Conservation (phyloP, 495 filamentous ascomycete genomes). For the Xylaria castorea region DNA sequence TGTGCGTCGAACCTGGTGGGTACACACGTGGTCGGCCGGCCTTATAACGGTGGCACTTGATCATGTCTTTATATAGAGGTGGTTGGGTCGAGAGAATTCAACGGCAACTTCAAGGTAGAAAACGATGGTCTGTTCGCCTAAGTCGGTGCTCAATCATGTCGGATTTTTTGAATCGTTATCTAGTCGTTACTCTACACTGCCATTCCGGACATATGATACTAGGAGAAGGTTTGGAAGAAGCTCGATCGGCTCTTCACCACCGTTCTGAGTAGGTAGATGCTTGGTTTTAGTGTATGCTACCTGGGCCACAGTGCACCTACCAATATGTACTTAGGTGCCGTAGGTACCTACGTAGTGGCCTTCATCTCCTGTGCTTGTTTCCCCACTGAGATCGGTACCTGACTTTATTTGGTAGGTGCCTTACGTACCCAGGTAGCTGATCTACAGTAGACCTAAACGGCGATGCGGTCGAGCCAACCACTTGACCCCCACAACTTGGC, state of each 20-base stretch:
- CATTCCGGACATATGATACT: not conserved
- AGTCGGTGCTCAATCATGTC: not conserved
- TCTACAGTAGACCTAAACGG: not conserved
- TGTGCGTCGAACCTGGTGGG: not conserved
- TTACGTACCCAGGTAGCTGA: constrained; percentile 7
- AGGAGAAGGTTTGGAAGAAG: not conserved
- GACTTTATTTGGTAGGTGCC: constrained; percentile 14
- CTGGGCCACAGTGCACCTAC: not conserved
- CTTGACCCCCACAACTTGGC: constrained; percentile 8
- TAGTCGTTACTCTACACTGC: not conserved
- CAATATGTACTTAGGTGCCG: no score
- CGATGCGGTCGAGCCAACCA: not conserved
- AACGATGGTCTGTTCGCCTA: not conserved
- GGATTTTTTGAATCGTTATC: not conserved
- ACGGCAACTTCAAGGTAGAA: not conserved
- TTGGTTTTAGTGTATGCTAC: not conserved
- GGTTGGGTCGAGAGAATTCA: not conserved
- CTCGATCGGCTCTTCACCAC: not conserved
- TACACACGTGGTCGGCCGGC: constrained; percentile 10
- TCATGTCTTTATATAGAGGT: not conserved
- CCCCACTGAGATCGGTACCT: constrained; percentile 17
- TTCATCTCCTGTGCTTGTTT: not conserved
- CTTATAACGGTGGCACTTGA: constrained; percentile 15
- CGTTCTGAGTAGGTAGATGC: no score
- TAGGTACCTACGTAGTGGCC: no score